These are phyloP conservation scores for Cladosporium sphaerospermum DNA, from an alignment of 2,329 filamentous ascomycete species.

Conservation along the genomic window DNA sequence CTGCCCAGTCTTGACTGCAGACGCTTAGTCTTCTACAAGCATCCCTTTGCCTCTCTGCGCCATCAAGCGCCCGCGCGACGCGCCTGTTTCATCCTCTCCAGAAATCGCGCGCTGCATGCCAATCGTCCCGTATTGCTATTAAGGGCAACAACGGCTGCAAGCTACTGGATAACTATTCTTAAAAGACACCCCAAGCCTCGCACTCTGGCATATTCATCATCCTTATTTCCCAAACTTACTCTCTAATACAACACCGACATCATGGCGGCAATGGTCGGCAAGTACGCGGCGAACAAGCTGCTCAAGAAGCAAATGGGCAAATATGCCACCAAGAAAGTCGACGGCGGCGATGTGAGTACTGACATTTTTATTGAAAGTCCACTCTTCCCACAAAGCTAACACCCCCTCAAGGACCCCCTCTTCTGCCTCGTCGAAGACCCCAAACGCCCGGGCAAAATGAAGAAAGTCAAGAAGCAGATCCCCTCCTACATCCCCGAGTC, in stretches of 20 bases:
- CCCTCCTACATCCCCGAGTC: slow-evolving; percentile 76
- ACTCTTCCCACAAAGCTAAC: background rate
- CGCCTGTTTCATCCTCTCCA: slow-evolving; percentile 3
- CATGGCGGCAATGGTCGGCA: slow-evolving; percentile 43
- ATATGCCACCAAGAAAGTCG: slow-evolving; percentile 39
- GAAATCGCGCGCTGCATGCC: slow-evolving; percentile 5
- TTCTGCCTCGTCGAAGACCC: slow-evolving; percentile 77
- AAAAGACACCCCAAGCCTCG: background rate
- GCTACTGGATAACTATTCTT: background rate
- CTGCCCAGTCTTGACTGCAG: background rate
- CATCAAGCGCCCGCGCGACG: slow-evolving; percentile 7
- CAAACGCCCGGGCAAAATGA: slow-evolving; percentile 63
- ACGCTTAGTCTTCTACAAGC: background rate
- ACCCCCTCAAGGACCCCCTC: slow-evolving; percentile 67
- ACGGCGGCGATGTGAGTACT: slow-evolving; percentile 35
- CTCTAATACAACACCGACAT: slow-evolving; percentile 9
- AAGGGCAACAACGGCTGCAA: slow-evolving; percentile 1
- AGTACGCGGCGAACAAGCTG: slow-evolving; percentile 46
- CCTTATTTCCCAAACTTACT: background rate
- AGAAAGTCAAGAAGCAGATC: slow-evolving; percentile 78
- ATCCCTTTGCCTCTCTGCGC: background rate
- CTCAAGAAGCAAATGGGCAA: slow-evolving; percentile 43
- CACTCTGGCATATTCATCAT: background rate
- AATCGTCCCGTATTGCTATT: slow-evolving; percentile 8
- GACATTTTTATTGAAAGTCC: background rate